Evolutionary conservation across 768 basidiomycete species (phyloP), one percentile per base, ranked within the genome.

Genomic region (Obba rivulosa): DNA sequence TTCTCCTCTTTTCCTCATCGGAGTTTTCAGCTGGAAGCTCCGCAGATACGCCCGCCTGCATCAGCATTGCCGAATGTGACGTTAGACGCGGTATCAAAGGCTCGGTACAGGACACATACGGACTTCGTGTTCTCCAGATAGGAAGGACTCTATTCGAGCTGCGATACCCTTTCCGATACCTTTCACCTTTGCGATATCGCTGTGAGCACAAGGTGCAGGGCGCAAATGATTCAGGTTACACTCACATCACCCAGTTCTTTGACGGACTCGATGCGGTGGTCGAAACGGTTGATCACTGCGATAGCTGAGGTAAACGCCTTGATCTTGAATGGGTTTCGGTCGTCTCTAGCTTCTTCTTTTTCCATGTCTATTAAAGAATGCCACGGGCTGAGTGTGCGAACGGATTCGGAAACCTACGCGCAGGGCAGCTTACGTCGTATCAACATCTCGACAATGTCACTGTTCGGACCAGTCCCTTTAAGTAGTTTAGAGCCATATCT

Each of bases 1-100:
- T 43, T 37, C 35, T 65, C 56, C 53, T 55, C 55, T 50, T 53
- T 65, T 49, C 60, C 50, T 40, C 63, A 50, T 51, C 65, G 58
- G 11, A 38, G 17, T 9, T 39, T 64, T 51, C 28, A 51, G 49
- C 34, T 59, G 42, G 37, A 36, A 41, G 38, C 34, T 51, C 50
- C 52, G 39, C 45, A 39, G 25, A 38, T 50, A 36, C 38, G 39
- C 38, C 43, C 13, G 7, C 13, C 28, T 31, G 28, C 28, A 7
- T 31, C 28, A 7, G 5, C 28, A 5, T 31, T 5, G 13, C 28
- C 7, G 7, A 5, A 31, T 7, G 28, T 7, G 13, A 31, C 7
- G 13, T 31, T 13, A 31, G 35, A 23, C 35, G 48, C 34, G 54
- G 5, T 5, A 22, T 17, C 5, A 7, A 7, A 5, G 21, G 38